Evolutionary conservation across 441 rosid species (phyloP).

Genomic region (Erodium trifolium): DNA sequence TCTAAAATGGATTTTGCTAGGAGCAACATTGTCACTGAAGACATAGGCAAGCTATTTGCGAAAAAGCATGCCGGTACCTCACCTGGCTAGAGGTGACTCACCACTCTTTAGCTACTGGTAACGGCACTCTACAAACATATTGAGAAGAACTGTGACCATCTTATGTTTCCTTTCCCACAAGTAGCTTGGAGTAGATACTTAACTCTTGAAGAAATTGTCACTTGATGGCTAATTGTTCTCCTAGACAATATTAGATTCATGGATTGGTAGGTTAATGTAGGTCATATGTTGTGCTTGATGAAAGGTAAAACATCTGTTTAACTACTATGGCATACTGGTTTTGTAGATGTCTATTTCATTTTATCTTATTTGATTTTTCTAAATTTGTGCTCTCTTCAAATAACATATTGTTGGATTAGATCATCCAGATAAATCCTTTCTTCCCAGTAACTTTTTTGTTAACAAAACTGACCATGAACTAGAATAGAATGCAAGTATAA

Average conservation of each 20-base stretch:
- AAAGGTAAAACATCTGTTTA: not conserved
- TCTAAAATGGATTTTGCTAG: constrained; percentile 29
- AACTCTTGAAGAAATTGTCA: not conserved
- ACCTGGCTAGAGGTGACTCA: constrained; percentile 19
- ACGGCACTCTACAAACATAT: not conserved
- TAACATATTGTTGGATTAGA: not conserved
- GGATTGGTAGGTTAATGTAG: not conserved
- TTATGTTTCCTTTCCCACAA: not conserved
- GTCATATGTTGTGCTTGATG: not conserved
- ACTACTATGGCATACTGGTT: not conserved
- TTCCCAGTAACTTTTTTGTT: no score
- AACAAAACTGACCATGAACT: not conserved
- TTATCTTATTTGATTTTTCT: not conserved
- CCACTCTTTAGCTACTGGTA: constrained; percentile 12
- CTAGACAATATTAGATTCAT: not conserved
- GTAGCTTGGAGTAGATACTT: not conserved
- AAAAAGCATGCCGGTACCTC: constrained; percentile 39
- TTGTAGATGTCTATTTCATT: not conserved
- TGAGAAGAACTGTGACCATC: not conserved
- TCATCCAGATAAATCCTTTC: not conserved
- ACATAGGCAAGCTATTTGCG: constrained; percentile 71
- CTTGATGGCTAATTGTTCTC: not conserved
- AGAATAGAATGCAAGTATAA: not conserved
- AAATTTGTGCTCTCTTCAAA: not conserved
- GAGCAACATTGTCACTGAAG: constrained; percentile 93